Conservation (phyloP, 2,329 filamentous ascomycete species). For the Fusarium graminum region DNA sequence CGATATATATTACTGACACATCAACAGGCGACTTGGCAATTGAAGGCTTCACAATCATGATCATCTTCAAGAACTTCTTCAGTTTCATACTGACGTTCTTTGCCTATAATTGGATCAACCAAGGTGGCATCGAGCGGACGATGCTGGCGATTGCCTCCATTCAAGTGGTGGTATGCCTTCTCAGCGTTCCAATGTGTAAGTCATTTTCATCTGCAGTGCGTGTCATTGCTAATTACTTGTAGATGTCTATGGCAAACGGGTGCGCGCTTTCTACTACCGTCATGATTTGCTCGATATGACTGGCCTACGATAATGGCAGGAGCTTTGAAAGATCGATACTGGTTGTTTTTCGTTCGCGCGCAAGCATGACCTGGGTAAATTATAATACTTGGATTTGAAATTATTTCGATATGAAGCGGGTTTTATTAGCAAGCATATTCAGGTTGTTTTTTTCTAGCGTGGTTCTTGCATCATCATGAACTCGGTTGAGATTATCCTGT, state of each 20-base stretch:
- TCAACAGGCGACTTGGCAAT: conserved; percentile 78
- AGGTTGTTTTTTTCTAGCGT: neutral
- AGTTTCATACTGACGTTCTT: conserved; percentile 86
- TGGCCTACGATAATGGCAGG: conserved; percentile 45
- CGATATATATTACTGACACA: neutral
- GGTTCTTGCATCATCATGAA: neutral
- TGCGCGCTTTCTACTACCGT: conserved; percentile 80
- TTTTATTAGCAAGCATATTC: neutral
- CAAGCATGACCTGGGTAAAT: neutral
- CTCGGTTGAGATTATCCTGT: neutral
- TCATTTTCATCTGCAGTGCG: conserved; percentile 64
- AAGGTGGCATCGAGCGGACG: conserved; percentile 68
- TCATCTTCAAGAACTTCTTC: conserved; percentile 97
- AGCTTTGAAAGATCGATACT: conserved; percentile 20
- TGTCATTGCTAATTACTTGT: conserved; percentile 7
- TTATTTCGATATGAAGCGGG: conserved; percentile 8
- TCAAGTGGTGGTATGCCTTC: conserved; percentile 80
- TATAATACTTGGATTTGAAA: too few relatives aligned
- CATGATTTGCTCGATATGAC: conserved; percentile 73
- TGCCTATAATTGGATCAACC: conserved; percentile 85
- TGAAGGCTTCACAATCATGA: conserved; percentile 88
- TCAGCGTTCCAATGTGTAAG: conserved; percentile 85
- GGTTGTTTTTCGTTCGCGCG: conserved; percentile 21
- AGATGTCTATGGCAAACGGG: conserved; percentile 85
- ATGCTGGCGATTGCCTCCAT: conserved; percentile 82